Evolutionary conservation across 495 filamentous ascomycete species (phyloP).

Genomic region (Hypoxylon cercidicola): DNA sequence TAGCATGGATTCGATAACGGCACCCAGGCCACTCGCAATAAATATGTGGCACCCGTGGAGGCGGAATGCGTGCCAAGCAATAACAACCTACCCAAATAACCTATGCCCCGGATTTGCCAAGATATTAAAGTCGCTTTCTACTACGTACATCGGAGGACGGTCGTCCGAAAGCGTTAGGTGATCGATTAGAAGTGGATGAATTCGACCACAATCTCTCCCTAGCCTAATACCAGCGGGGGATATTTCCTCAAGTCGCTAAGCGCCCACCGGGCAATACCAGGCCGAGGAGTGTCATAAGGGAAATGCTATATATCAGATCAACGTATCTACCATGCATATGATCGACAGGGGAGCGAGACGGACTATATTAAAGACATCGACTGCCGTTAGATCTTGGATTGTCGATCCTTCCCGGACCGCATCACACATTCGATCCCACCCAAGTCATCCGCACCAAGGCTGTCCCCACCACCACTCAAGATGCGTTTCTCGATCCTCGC

Average conservation of each 20-base stretch:
- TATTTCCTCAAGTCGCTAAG: background rate
- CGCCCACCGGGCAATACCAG: constrained; percentile 11
- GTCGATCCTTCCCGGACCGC: constrained; percentile 18
- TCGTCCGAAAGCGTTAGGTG: constrained; percentile 24
- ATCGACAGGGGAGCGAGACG: constrained; percentile 21
- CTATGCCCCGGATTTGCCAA: constrained; percentile 18
- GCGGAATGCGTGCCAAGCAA: background rate
- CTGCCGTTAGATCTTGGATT: background rate
- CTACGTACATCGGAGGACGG: constrained; percentile 19
- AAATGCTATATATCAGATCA: background rate
- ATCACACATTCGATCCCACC: background rate
- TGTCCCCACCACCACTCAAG: constrained; percentile 8
- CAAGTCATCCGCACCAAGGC: too few relatives aligned
- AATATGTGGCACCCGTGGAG: too few relatives aligned
- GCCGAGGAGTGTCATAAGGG: constrained; percentile 12
- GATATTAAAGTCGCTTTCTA: constrained; percentile 20
- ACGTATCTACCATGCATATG: background rate
- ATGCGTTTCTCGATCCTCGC: constrained; percentile 49
- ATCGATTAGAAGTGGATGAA: too few relatives aligned
- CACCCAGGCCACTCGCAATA: too few relatives aligned
- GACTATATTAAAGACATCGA: background rate
- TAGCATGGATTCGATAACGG: too few relatives aligned
- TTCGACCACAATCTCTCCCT: constrained; percentile 4
- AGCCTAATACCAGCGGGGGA: background rate
- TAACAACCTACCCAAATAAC: background rate